A percentile compares a stretch with the other conserved stretches of the same genome.
Evolutionary conservation across 768 basidiomycete species (phyloP).

Genomic region (Jaapia argillacea): DNA sequence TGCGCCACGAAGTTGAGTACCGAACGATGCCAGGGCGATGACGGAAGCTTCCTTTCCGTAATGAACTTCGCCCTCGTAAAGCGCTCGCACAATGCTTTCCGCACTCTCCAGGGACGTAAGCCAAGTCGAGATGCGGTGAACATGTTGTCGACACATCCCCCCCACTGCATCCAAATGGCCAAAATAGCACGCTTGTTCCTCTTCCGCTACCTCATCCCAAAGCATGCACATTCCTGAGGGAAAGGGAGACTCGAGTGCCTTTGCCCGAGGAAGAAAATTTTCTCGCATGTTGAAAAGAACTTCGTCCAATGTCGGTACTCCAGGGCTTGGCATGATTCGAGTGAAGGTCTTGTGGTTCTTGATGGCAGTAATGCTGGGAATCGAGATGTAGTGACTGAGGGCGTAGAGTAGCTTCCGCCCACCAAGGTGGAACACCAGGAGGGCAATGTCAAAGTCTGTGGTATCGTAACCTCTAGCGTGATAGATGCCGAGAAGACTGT

Average conservation of each 20-base stretch:
- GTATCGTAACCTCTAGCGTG: constrained; percentile 11
- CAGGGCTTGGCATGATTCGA: constrained; percentile 9
- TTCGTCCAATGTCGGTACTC: constrained; percentile 7
- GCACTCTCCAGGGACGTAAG: constrained; percentile 9
- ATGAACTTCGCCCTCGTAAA: constrained; percentile 14
- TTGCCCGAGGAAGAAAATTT: constrained; percentile 7
- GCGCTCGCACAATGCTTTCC: constrained; percentile 7
- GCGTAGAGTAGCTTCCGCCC: constrained; percentile 20
- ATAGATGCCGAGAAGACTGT: constrained; percentile 13
- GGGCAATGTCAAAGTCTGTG: constrained; percentile 16
- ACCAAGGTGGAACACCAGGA: constrained; percentile 17
- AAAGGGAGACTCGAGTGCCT: neutral
- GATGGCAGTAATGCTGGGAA: constrained; percentile 15
- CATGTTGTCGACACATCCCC: constrained; percentile 19
- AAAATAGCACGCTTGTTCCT: constrained; percentile 15
- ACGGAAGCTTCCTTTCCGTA: constrained; percentile 20
- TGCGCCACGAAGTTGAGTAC: constrained; percentile 8
- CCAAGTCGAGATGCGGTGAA: constrained; percentile 4
- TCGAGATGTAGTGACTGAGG: constrained; percentile 15
- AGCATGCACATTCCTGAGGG: constrained; percentile 9
- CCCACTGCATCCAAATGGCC: constrained; percentile 14
- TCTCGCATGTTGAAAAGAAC: constrained; percentile 18
- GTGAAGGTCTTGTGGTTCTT: constrained; percentile 3
- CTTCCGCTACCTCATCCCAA: constrained; percentile 19
- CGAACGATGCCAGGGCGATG: constrained; percentile 12